phyloP scores from a whole-genome alignment of 805 yeast species.

The Blastobotrys chiropterorum region DNA sequence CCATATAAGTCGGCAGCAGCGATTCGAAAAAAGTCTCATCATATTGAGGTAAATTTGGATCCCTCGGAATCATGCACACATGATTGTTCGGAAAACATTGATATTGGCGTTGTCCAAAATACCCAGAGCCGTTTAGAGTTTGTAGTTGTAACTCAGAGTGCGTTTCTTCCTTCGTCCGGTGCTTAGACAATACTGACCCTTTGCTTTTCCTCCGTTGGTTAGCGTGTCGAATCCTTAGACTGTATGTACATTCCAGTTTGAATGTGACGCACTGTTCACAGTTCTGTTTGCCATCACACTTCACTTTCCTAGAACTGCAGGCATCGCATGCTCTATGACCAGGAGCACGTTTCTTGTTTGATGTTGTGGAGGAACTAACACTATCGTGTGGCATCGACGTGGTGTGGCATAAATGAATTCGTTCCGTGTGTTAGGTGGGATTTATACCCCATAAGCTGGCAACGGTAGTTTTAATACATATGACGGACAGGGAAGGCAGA shows the following conservation, averaged over 20 bases:
- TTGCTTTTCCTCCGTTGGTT: constrained; percentile 2
- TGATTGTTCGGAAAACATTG: not conserved
- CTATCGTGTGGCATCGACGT: not conserved
- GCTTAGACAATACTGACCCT: not conserved
- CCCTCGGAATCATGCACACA: not conserved
- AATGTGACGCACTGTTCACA: constrained; percentile 10
- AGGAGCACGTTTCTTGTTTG: not conserved
- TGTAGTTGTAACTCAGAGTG: too few species aligned
- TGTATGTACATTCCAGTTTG: constrained; percentile 8
- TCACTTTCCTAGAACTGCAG: constrained; percentile 13
- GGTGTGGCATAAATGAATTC: not conserved
- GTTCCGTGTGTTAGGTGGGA: not conserved
- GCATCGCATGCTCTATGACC: constrained; percentile 12
- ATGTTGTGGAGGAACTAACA: not conserved
- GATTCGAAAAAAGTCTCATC: constrained; percentile 1
- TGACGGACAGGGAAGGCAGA: too few species aligned
- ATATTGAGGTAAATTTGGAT: not conserved
- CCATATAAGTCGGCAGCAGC: constrained; percentile 4
- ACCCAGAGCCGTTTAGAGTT: not conserved
- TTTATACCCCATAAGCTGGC: constrained; percentile 48
- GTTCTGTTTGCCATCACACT: constrained; percentile 11
- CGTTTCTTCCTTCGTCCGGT: too few species aligned
- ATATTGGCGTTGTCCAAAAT: too few species aligned
- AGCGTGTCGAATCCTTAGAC: not conserved
- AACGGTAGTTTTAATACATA: constrained; percentile 49